Conservation (phyloP, 495 filamentous ascomycete genomes). For the Elasticomyces elasticus region DNA sequence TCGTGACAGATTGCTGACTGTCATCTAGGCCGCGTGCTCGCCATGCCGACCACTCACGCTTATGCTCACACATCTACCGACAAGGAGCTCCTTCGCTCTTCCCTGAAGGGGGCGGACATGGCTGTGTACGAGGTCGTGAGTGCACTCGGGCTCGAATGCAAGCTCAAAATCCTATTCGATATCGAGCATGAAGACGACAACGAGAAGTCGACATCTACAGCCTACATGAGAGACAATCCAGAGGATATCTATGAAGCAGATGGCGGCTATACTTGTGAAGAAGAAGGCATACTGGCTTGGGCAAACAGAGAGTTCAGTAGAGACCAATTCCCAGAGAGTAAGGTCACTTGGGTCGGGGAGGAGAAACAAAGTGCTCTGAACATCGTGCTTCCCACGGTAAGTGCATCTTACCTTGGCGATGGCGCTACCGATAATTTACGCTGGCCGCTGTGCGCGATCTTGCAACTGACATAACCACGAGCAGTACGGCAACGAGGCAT, state of each 20-base stretch:
- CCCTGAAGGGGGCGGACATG: slow-evolving; percentile 17
- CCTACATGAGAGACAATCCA: no score
- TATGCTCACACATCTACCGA: slow-evolving; percentile 7
- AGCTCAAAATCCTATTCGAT: not conserved
- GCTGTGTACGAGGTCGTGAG: slow-evolving; percentile 6
- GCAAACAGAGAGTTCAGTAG: not conserved
- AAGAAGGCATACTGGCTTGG: not conserved
- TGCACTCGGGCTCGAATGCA: slow-evolving; percentile 4
- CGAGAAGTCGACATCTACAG: no score
- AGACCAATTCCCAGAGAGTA: not conserved
- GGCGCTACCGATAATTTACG: not conserved
- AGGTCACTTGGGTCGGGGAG: not conserved
- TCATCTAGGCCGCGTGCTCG: slow-evolving; percentile 9
- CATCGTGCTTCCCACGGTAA: not conserved
- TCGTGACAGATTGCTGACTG: no score
- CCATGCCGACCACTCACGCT: slow-evolving; percentile 6
- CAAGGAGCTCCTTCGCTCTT: not conserved
- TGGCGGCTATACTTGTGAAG: not conserved
- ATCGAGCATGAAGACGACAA: not conserved
- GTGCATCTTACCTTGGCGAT: not conserved
- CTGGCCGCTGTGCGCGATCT: no score
- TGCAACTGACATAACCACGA: no score
- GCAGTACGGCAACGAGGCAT: slow-evolving; percentile 10
- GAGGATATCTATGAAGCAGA: not conserved
- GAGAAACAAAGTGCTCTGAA: not conserved